phyloP scores from a whole-genome alignment of 106 monocot species.

The Dioscorea alata region DNA sequence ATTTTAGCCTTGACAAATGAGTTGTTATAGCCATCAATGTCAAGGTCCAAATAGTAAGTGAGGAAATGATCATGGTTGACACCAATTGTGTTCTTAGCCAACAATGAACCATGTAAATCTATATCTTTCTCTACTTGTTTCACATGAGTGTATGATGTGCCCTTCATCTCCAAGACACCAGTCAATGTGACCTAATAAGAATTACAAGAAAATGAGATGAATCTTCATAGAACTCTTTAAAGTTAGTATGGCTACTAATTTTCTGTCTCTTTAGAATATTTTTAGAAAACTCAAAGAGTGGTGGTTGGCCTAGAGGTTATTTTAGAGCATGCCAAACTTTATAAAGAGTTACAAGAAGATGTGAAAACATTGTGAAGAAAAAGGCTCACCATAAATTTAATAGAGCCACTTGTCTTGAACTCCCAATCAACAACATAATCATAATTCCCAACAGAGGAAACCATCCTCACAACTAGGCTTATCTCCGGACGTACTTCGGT shows the following conservation, averaged over 20 bases:
- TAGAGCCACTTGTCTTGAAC: constrained; percentile 60
- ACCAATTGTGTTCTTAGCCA: constrained; percentile 44
- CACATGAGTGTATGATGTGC: constrained; percentile 28
- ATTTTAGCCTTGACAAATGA: constrained; percentile 50
- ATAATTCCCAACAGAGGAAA: constrained; percentile 47
- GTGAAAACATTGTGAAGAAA: no score
- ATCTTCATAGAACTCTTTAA: no score
- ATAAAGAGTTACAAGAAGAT: no score
- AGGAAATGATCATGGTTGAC: constrained; percentile 69
- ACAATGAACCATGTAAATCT: constrained; percentile 28
- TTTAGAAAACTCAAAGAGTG: no score
- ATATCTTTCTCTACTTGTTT: constrained; percentile 27
- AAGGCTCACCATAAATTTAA: constrained; percentile 46
- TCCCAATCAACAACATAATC: constrained; percentile 82
- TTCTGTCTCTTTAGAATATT: no score
- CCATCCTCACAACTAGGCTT: constrained; percentile 72
- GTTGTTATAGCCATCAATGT: constrained; percentile 49
- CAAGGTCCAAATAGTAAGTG: constrained; percentile 66
- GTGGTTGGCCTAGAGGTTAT: no score
- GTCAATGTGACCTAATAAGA: constrained; percentile 37
- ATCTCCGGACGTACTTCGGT: constrained; percentile 53
- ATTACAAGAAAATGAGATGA: no score
- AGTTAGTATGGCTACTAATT: no score
- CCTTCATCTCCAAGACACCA: constrained; percentile 49
- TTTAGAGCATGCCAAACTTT: no score